Conservation (phyloP, 805 yeast species). For the Myxozyma geophila region DNA sequence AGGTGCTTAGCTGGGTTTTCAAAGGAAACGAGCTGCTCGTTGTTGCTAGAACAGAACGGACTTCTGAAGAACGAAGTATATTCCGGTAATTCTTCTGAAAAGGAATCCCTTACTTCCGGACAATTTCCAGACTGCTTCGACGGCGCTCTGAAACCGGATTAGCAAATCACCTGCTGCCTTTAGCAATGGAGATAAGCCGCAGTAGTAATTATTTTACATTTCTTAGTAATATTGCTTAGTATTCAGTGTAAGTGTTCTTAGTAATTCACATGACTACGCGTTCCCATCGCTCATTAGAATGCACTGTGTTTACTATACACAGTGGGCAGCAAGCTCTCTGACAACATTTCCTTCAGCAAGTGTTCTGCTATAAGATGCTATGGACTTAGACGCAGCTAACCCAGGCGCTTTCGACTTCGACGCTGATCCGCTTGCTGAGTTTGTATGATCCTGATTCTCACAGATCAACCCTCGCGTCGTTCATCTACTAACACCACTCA, state of each 20-base stretch:
- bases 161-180: background rate
- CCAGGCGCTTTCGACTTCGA: constrained; percentile 14
- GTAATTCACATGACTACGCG: too few species aligned
- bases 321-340: too few species aligned
- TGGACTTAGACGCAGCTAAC: background rate
- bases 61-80: background rate
- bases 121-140: background rate
- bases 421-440: constrained; percentile 26
- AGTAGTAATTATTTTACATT: too few species aligned
- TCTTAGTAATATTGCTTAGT: too few species aligned
- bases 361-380: background rate
- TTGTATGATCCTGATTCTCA: constrained; percentile 12
- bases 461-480: background rate
- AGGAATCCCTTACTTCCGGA: too few species aligned
- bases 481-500: background rate
- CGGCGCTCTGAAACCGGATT: background rate
- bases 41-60: background rate
- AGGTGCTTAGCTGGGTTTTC: background rate
- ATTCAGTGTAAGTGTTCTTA: too few species aligned
- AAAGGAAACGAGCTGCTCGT: background rate
- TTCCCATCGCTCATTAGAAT: too few species aligned
- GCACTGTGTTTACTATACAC: too few species aligned
- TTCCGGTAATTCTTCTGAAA: too few species aligned
- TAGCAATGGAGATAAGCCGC: background rate
- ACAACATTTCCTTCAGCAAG: too few species aligned